Percentiles rank a stretch among this genome's conserved stretches.
These are phyloP conservation scores for Ascochyta viciae-villosae DNA, from an alignment of 2,329 filamentous ascomycete species.

Conservation along the genomic window DNA sequence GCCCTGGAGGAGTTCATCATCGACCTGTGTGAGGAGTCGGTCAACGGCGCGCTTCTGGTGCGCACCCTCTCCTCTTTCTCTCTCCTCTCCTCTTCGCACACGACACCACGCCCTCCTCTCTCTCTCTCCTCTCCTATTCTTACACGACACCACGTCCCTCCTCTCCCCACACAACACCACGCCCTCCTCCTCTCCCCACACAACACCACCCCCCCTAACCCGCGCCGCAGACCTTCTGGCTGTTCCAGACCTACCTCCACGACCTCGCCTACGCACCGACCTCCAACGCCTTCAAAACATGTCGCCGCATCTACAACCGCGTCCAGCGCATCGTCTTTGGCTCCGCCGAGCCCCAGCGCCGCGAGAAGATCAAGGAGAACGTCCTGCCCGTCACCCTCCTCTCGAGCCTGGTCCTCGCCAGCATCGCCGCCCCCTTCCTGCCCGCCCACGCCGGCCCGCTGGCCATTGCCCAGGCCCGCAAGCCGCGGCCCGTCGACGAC, in stretches of 20 bases:
- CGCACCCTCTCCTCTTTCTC: constrained; percentile 39
- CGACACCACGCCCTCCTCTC: neutral
- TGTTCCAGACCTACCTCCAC: constrained; percentile 87
- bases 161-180: neutral
- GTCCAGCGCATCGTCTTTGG: constrained; percentile 89
- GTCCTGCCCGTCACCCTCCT: constrained; percentile 80
- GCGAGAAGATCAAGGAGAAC: constrained; percentile 83
- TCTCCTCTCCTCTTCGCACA: constrained; percentile 39
- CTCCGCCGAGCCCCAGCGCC: constrained; percentile 69
- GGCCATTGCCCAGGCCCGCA: constrained; percentile 81
- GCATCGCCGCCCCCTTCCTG: constrained; percentile 75
- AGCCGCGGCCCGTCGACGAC: constrained; percentile 70
- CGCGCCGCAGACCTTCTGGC: constrained; percentile 77
- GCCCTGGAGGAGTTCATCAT: constrained; percentile 86
- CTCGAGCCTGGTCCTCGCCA: constrained; percentile 79
- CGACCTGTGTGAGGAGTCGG: constrained; percentile 85
- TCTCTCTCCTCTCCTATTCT: constrained; percentile 18
- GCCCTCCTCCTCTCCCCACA: constrained; percentile 39
- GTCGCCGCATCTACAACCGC: constrained; percentile 84
- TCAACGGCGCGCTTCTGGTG: constrained; percentile 83
- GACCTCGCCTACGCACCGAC: constrained; percentile 79
- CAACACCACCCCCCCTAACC: constrained; percentile 1
- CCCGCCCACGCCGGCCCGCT: constrained; percentile 81
- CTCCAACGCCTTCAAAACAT: constrained; percentile 80
- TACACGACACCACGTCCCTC: neutral